A percentile compares a stretch with the other conserved stretches of the same genome.
phyloP scores from a whole-genome alignment of 148 eudicot genomes.

The Fagopyrum homotropicum region DNA sequence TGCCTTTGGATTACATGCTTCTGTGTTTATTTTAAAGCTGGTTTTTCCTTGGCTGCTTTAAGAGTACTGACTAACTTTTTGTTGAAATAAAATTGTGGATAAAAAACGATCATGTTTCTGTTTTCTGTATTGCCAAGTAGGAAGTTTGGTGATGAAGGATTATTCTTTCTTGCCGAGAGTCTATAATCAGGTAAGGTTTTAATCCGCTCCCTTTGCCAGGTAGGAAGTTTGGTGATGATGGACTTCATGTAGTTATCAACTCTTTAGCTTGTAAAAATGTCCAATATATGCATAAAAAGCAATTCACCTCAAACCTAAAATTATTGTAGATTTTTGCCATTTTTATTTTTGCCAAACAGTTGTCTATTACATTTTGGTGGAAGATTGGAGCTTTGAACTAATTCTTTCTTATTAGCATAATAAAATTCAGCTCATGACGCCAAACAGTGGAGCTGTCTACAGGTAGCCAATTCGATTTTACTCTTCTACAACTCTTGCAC shows the following conservation, averaged over 20 bases:
- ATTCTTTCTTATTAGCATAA: conserved; percentile 53
- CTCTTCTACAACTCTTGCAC: background rate
- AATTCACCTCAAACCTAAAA: background rate
- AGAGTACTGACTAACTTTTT: background rate
- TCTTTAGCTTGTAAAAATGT: background rate
- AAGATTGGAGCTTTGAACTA: background rate
- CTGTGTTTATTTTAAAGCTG: background rate
- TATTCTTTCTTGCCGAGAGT: conserved; percentile 84
- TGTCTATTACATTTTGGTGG: background rate
- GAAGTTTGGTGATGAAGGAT: conserved; percentile 86
- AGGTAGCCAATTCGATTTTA: conserved; percentile 44
- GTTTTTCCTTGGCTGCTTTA: background rate
- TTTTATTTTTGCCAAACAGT: background rate
- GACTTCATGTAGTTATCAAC: no score
- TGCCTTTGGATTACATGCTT: background rate
- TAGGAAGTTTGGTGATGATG: no score
- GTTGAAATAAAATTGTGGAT: background rate
- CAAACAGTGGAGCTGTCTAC: conserved; percentile 97
- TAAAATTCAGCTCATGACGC: conserved; percentile 88
- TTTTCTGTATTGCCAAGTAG: conserved; percentile 37
- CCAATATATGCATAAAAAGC: background rate
- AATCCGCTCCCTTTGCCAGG: background rate
- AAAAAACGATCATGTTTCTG: background rate
- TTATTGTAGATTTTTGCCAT: background rate
- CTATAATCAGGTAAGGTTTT: conserved; percentile 68